Percentiles rank a stretch among this genome's conserved stretches.
phyloP scores from a whole-genome alignment of 1,139 yeast species.

The Yamadazyma aaseri region DNA sequence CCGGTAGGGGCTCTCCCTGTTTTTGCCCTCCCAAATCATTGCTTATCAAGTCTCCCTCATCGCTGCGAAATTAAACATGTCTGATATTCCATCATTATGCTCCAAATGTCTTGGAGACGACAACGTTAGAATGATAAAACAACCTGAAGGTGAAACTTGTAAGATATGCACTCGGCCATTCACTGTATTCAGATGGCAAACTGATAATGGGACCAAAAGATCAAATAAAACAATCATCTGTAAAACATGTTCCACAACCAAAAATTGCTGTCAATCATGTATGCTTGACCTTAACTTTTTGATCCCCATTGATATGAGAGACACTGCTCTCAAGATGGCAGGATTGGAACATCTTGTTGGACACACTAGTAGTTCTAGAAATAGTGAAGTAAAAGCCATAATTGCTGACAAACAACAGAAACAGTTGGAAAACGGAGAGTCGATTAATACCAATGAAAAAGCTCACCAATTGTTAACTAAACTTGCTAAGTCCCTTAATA shows the following conservation, averaged over 20 bases:
- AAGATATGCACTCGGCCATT: constrained; percentile 82
- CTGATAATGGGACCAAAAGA: constrained; percentile 32
- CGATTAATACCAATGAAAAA: constrained; percentile 6
- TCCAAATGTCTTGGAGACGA: constrained; percentile 68
- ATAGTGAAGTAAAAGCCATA: constrained; percentile 44
- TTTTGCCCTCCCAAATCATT: not conserved
- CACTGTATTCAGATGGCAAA: constrained; percentile 74
- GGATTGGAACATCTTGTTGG: constrained; percentile 40
- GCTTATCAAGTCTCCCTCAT: not conserved
- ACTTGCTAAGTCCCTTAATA: constrained; percentile 11
- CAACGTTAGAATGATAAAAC: constrained; percentile 68
- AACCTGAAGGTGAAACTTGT: constrained; percentile 72
- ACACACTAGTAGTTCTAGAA: constrained; percentile 11
- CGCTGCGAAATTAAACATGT: constrained; percentile 2
- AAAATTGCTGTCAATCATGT: constrained; percentile 87
- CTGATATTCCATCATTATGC: constrained; percentile 61
- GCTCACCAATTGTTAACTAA: constrained; percentile 12
- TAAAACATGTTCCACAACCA: constrained; percentile 70
- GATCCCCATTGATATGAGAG: constrained; percentile 75
- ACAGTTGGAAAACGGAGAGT: constrained; percentile 33
- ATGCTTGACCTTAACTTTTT: constrained; percentile 79
- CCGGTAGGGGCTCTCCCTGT: not conserved
- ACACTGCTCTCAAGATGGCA: constrained; percentile 77
- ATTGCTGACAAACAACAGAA: constrained; percentile 41
- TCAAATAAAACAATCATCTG: constrained; percentile 63